Conservation (phyloP, 306 rosid genomes). For the Rosa chinensis region DNA sequence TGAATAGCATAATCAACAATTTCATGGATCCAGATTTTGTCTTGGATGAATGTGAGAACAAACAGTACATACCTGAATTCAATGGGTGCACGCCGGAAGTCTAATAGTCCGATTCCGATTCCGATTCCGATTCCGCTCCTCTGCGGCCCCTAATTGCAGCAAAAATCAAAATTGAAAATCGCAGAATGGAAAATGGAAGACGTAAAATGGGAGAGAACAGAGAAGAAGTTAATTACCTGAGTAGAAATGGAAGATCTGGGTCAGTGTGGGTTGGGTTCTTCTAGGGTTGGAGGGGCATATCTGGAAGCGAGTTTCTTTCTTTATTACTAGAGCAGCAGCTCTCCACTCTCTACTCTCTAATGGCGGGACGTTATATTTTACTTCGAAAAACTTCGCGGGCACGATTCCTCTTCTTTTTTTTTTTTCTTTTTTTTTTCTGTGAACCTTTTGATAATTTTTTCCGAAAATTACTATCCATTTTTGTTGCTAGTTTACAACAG, state of each 20-base stretch:
- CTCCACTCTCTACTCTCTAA: neutral
- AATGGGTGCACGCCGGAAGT: neutral
- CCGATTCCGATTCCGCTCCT: neutral
- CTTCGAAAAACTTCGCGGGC: slow-evolving; percentile 2
- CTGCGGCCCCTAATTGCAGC: neutral
- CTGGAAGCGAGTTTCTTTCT: no score
- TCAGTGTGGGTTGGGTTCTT: no score
- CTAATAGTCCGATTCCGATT: neutral
- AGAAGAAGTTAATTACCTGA: neutral
- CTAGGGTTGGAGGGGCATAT: neutral
- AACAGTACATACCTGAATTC: neutral
- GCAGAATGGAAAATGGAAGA: neutral
- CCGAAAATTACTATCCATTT: no score
- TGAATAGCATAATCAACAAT: neutral
- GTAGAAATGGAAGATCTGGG: neutral
- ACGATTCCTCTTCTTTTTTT: neutral
- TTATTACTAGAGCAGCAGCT: neutral
- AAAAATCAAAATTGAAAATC: neutral
- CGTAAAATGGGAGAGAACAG: neutral
- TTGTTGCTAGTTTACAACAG: no score
- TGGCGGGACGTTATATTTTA: neutral
- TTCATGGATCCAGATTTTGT: neutral
- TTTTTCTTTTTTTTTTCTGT: neutral
- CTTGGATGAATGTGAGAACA: neutral
- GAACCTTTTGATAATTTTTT: no score